Percentiles rank a stretch among this genome's conserved stretches.
Conservation (phyloP, 148 eudicot genomes). For the Euryodendron excelsum region DNA sequence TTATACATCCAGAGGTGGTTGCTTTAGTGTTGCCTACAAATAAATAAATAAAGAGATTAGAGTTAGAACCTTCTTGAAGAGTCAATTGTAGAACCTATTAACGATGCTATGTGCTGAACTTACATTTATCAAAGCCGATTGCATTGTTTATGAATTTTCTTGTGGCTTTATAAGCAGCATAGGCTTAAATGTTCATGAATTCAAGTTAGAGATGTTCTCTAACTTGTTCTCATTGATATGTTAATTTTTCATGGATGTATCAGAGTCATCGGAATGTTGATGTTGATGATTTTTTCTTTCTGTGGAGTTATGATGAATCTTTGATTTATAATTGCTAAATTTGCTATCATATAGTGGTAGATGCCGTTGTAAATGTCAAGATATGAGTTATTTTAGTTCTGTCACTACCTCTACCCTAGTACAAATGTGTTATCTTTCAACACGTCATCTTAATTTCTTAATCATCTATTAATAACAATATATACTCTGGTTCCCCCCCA, state of each 20-base stretch:
- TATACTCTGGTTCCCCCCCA: too few species aligned
- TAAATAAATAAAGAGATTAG: neutral
- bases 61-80: too few species aligned
- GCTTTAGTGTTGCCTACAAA: neutral
- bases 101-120: neutral
- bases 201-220: too few species aligned
- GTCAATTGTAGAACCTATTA: too few species aligned
- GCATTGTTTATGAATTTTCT: neutral
- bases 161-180: neutral
- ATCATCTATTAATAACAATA: neutral
- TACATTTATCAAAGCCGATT: neutral
- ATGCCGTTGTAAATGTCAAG: neutral
- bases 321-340: neutral
- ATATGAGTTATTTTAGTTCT: neutral
- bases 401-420: neutral
- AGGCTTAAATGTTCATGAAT: neutral
- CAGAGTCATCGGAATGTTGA: neutral
- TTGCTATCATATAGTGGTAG: neutral
- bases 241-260: neutral
- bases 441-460: neutral
- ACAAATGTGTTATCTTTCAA: neutral
- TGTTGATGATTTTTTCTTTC: too few species aligned
- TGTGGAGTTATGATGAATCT: neutral
- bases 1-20: neutral
- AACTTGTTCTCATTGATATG: neutral